These are phyloP conservation scores for Lepiota subincarnata DNA, from an alignment of 768 basidiomycete species.

Conservation along the genomic window DNA sequence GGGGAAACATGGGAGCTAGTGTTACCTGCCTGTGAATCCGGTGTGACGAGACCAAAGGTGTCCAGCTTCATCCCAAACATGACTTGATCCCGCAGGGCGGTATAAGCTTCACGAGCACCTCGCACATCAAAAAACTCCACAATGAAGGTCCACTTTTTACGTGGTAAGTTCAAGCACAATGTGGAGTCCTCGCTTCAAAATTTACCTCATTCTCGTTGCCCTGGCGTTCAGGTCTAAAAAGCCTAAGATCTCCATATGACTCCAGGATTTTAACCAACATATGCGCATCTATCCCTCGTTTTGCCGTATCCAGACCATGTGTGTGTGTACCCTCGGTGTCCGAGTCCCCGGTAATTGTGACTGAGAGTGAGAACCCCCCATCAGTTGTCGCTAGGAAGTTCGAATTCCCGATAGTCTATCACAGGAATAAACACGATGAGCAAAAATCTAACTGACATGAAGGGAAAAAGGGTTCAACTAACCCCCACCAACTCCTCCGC, in stretches of 20 bases:
- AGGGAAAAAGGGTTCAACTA: conserved; percentile 14
- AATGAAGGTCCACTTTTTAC: conserved; percentile 34
- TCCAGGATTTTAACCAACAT: conserved; percentile 17
- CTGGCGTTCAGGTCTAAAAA: conserved; percentile 21
- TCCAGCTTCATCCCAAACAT: conserved; percentile 51
- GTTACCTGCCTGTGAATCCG: conserved; percentile 15
- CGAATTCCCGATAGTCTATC: conserved; percentile 53
- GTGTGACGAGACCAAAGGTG: conserved; percentile 30
- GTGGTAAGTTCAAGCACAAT: neutral
- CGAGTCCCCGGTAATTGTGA: conserved; percentile 24
- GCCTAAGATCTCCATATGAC: conserved; percentile 31
- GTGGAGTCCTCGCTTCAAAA: neutral
- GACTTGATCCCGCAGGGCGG: conserved; percentile 42
- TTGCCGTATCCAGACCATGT: neutral
- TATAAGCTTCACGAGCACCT: conserved; percentile 48
- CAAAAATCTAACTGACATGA: conserved; percentile 8
- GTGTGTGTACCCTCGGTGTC: neutral
- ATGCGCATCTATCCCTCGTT: conserved; percentile 19
- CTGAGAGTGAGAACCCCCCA: conserved; percentile 46
- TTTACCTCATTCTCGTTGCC: conserved; percentile 23
- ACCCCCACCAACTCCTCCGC: conserved; percentile 45
- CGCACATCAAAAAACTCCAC: conserved; percentile 71
- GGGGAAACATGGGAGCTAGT: neutral
- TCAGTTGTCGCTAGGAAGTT: conserved; percentile 47
- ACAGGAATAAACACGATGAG: conserved; percentile 9